Evolutionary conservation across 2,329 filamentous ascomycete genomes (phyloP).

Genomic region (Colletotrichum paranaense): DNA sequence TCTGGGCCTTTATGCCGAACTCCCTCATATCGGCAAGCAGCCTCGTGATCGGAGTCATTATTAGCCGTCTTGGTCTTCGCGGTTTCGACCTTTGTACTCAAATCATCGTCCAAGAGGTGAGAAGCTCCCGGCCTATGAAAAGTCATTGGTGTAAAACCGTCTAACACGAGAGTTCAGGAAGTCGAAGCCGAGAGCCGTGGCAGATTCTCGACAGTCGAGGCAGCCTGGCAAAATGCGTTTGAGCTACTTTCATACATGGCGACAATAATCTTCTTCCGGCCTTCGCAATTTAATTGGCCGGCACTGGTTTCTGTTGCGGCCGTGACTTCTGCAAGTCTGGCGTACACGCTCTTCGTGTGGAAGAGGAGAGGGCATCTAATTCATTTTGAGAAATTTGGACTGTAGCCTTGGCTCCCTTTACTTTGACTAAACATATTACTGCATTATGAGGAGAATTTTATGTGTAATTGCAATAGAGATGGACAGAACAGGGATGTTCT

Average conservation of each 20-base stretch:
- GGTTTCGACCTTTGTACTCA: slow-evolving; percentile 72
- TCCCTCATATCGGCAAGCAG: slow-evolving; percentile 54
- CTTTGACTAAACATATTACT: too few species aligned
- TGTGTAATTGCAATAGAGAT: too few species aligned
- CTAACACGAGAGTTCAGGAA: slow-evolving; percentile 50
- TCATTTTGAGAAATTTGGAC: slow-evolving; percentile 1
- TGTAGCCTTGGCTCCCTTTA: not conserved
- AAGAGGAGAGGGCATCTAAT: not conserved
- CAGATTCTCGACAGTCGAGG: slow-evolving; percentile 75
- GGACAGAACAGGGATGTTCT: too few species aligned
- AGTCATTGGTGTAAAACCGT: not conserved
- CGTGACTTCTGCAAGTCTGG: slow-evolving; percentile 57
- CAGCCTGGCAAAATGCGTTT: slow-evolving; percentile 75
- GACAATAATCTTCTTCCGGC: slow-evolving; percentile 73
- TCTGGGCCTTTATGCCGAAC: slow-evolving; percentile 35
- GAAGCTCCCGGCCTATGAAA: not conserved
- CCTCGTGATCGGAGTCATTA: slow-evolving; percentile 60
- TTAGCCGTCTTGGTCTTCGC: slow-evolving; percentile 71
- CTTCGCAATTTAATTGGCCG: slow-evolving; percentile 74
- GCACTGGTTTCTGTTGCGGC: slow-evolving; percentile 68
- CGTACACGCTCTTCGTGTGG: slow-evolving; percentile 67
- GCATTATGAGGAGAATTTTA: too few species aligned
- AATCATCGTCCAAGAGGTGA: slow-evolving; percentile 69
- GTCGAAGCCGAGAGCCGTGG: slow-evolving; percentile 69
- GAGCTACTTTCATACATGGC: slow-evolving; percentile 74